phyloP scores from a whole-genome alignment of 164 flowering plant species.

The Piper longum region DNA sequence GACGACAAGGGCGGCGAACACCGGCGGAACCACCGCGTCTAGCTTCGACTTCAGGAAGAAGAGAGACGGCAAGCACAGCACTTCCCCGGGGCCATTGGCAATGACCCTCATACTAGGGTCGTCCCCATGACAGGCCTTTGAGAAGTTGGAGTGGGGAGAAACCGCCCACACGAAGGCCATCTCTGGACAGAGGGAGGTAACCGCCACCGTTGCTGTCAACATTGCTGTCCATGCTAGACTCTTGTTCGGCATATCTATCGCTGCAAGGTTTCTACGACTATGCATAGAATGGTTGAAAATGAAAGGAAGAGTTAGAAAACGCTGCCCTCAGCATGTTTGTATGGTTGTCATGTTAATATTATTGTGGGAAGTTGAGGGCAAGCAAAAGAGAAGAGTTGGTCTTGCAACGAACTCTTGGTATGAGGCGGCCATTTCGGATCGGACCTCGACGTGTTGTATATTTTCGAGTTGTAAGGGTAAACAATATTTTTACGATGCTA shows the following conservation, averaged over 20 bases:
- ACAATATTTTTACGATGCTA: too few relatives aligned
- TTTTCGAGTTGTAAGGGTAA: too few relatives aligned
- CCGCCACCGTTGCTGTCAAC: slow-evolving; percentile 15
- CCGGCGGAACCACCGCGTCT: slow-evolving; percentile 52
- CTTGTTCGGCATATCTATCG: neutral
- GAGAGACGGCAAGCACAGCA: slow-evolving; percentile 39
- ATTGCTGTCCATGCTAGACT: slow-evolving; percentile 15
- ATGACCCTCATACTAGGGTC: slow-evolving; percentile 27
- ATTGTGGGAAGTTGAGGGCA: too few relatives aligned
- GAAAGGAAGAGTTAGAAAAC: too few relatives aligned
- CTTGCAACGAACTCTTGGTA: too few relatives aligned
- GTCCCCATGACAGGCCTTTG: slow-evolving; percentile 6
- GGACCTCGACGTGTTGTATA: too few relatives aligned
- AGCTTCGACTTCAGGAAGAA: slow-evolving; percentile 24
- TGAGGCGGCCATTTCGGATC: too few relatives aligned
- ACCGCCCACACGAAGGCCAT: slow-evolving; percentile 20
- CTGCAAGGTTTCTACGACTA: too few relatives aligned
- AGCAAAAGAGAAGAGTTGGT: too few relatives aligned
- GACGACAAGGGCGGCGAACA: slow-evolving; percentile 52
- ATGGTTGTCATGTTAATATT: too few relatives aligned
- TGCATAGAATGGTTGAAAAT: too few relatives aligned
- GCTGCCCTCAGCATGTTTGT: too few relatives aligned
- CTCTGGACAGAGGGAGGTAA: slow-evolving; percentile 24
- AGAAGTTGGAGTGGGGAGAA: slow-evolving; percentile 15
- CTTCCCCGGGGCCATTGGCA: slow-evolving; percentile 38